phyloP scores from a whole-genome alignment of 208 protist genomes.

The Leishmania martiniquensis region DNA sequence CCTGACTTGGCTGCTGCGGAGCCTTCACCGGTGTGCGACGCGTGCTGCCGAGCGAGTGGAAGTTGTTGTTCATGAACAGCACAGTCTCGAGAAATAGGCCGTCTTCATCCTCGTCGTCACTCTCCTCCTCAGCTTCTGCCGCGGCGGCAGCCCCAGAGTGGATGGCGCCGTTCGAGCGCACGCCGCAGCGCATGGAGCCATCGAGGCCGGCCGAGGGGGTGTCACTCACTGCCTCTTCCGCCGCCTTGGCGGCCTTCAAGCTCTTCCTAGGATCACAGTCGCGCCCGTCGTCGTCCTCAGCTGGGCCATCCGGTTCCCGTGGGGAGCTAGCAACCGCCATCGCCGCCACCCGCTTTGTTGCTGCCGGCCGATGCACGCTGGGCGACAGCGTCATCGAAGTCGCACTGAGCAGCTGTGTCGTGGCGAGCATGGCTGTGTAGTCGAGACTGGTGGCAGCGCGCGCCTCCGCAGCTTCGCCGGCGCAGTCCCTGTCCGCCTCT shows the following conservation, averaged over 20 bases:
- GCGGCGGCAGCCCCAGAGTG: background rate
- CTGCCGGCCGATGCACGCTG: constrained; percentile 11
- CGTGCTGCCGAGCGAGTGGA: constrained; percentile 36
- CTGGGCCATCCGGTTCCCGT: background rate
- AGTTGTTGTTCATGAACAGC: constrained; percentile 34
- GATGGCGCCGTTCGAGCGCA: no score
- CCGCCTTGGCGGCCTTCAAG: background rate
- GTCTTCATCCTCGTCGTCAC: constrained; percentile 36
- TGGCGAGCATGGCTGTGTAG: background rate
- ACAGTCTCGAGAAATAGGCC: constrained; percentile 39
- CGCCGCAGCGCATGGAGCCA: background rate
- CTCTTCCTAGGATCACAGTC: constrained; percentile 9
- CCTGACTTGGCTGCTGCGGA: constrained; percentile 5
- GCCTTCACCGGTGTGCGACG: constrained; percentile 18
- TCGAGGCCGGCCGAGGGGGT: background rate
- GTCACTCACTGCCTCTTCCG: background rate
- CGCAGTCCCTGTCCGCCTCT: background rate
- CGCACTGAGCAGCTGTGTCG: constrained; percentile 13
- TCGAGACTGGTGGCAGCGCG: background rate
- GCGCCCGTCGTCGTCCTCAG: background rate
- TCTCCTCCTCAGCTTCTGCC: constrained; percentile 13
- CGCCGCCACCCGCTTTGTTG: background rate
- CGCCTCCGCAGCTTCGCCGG: background rate
- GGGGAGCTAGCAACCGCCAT: background rate
- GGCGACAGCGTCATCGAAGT: constrained; percentile 21